phyloP scores from a whole-genome alignment of 2,329 filamentous ascomycete genomes.

The Fusarium sp. region DNA sequence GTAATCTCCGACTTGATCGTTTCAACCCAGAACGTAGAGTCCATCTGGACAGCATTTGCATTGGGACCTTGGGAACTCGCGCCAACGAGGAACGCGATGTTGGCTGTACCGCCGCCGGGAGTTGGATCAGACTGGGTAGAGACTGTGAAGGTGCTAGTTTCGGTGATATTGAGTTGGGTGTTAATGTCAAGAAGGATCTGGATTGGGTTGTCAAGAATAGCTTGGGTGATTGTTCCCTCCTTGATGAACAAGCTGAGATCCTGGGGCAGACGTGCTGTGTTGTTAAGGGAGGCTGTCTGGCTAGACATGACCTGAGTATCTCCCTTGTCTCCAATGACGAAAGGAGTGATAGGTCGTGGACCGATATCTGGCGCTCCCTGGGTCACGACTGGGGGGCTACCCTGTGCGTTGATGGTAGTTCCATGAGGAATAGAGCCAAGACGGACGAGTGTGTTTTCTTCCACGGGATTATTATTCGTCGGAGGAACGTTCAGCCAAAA shows the following conservation, averaged over 20 bases:
- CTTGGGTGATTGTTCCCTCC: conserved; percentile 9
- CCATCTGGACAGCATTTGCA: conserved; percentile 11
- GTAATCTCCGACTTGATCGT: conserved; percentile 11
- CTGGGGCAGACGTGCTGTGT: conserved; percentile 13
- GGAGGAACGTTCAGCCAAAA: conserved; percentile 17
- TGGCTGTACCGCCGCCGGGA: conserved; percentile 1
- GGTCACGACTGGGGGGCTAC: background rate
- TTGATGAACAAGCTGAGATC: conserved; percentile 2
- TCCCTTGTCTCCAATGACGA: background rate
- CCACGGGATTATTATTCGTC: conserved; percentile 2
- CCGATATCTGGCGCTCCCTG: background rate
- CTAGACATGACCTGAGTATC: background rate
- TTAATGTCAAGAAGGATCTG: conserved; percentile 23
- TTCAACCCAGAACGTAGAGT: conserved; percentile 12
- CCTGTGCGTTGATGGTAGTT: conserved; percentile 19
- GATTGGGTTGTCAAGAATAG: conserved; percentile 5
- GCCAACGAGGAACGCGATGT: conserved; percentile 17
- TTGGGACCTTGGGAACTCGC: background rate
- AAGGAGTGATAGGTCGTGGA: background rate
- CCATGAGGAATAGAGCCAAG: conserved; percentile 18
- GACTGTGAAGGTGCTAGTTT: conserved; percentile 14
- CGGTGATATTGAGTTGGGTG: conserved; percentile 8
- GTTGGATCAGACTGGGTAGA: background rate
- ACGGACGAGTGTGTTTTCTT: conserved; percentile 6
- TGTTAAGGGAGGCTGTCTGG: background rate